Conservation (phyloP, 2,329 filamentous ascomycete genomes). For the Dactylellina cionopaga region DNA sequence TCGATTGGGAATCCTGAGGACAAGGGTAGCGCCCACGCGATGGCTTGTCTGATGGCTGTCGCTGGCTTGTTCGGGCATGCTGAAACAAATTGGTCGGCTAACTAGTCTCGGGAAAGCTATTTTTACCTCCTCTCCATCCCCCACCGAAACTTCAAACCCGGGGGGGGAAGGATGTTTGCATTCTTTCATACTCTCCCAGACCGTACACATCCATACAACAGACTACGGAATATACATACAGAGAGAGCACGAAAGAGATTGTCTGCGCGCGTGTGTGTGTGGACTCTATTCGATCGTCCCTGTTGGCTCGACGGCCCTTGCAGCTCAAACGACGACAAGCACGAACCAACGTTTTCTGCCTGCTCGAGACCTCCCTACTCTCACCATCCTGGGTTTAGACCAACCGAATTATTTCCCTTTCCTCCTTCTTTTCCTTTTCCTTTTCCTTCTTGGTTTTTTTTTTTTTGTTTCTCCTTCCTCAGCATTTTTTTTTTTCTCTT, state of each 20-base stretch:
- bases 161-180: constrained; percentile 37
- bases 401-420: constrained; percentile 17
- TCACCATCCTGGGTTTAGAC: constrained; percentile 45
- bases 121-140: constrained; percentile 28
- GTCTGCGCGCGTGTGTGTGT: no score
- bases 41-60: constrained; percentile 19
- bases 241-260: no score
- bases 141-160: constrained; percentile 17
- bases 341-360: constrained; percentile 1
- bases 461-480: constrained; percentile 49
- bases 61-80: constrained; percentile 41
- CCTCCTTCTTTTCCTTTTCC: constrained; percentile 12
- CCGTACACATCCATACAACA: neutral
- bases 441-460: constrained; percentile 39
- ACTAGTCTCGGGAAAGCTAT: constrained; percentile 35
- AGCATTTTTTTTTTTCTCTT: constrained; percentile 25
- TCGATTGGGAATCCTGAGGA: constrained; percentile 15
- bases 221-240: no score
- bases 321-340: constrained; percentile 32
- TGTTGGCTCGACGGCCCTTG: constrained; percentile 32
- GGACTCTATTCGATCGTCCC: no score
- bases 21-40: constrained; percentile 43
- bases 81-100: constrained; percentile 50
- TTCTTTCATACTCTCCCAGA: neutral
- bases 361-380: constrained; percentile 34